phyloP scores from a whole-genome alignment of 139 green algal genomes.

The Chlamydomonas incerta region DNA sequence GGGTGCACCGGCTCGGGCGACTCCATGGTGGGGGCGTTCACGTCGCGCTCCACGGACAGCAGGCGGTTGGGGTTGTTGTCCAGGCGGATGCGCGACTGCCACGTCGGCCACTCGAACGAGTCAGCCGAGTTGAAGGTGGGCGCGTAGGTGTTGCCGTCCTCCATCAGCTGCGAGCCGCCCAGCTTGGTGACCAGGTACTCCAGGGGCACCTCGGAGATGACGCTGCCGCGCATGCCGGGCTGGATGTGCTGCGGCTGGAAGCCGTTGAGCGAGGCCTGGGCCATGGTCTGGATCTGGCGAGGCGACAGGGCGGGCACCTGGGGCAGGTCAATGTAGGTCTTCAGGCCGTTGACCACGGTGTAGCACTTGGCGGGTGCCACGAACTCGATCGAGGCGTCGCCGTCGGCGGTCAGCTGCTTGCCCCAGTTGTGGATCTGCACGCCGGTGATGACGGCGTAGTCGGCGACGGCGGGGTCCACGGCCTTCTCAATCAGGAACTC shows the following conservation, averaged over 20 bases:
- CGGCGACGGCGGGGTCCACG: conserved; percentile 79
- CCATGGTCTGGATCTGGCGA: conserved; percentile 42
- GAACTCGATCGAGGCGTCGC: conserved; percentile 79
- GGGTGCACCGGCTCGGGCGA: conserved; percentile 41
- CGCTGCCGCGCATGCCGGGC: conserved; percentile 25
- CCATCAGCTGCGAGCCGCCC: conserved; percentile 34
- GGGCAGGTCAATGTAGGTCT: conserved; percentile 75
- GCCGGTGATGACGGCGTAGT: conserved; percentile 88
- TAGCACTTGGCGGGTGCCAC: conserved; percentile 72
- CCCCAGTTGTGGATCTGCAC: conserved; percentile 89
- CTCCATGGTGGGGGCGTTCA: conserved; percentile 39
- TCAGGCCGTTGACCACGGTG: conserved; percentile 74
- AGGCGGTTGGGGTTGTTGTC: conserved; percentile 50
- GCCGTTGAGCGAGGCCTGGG: conserved; percentile 30
- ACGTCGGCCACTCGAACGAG: conserved; percentile 42
- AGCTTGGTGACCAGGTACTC: conserved; percentile 48
- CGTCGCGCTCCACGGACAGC: conserved; percentile 33
- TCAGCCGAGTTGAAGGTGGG: conserved; percentile 14
- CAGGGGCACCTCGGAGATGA: conserved; percentile 41
- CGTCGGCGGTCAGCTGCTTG: conserved; percentile 53
- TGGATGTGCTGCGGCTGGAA: conserved; percentile 4
- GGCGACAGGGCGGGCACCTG: conserved; percentile 40
- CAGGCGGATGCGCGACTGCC: conserved; percentile 39
- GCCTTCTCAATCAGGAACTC: conserved; percentile 85
- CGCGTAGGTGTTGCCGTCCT: conserved; percentile 19